Conservation (phyloP, 2,329 filamentous ascomycete genomes). For the Akanthomyces muscarius region DNA sequence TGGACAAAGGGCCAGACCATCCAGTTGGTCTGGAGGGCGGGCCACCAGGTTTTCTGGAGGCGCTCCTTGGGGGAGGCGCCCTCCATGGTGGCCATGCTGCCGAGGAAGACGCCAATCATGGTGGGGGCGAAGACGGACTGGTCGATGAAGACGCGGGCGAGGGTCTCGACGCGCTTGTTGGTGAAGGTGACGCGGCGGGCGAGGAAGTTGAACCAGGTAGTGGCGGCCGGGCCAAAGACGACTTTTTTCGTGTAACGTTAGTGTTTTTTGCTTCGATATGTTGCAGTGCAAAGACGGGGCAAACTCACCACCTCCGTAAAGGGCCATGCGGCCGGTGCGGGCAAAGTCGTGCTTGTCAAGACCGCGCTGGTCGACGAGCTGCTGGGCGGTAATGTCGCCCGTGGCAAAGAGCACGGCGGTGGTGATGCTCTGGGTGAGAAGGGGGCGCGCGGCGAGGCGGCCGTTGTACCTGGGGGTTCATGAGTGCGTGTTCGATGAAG, state of each 20-base stretch:
- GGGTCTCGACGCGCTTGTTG: constrained; percentile 64
- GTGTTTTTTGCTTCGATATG: not conserved
- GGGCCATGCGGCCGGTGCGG: constrained; percentile 72
- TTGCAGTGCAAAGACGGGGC: too few species aligned
- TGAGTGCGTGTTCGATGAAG: not conserved
- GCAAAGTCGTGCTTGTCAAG: constrained; percentile 68
- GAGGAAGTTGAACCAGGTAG: constrained; percentile 81
- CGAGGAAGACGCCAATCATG: constrained; percentile 77
- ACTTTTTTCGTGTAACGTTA: constrained; percentile 37
- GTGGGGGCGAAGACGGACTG: constrained; percentile 80
- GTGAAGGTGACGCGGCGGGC: constrained; percentile 62
- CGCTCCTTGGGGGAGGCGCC: constrained; percentile 60
- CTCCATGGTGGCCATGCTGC: constrained; percentile 79
- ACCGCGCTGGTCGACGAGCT: constrained; percentile 79
- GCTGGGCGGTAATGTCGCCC: constrained; percentile 87
- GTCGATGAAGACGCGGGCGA: constrained; percentile 74
- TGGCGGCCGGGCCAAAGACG: constrained; percentile 83
- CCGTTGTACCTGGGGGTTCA: constrained; percentile 69
- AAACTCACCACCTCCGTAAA: constrained; percentile 68
- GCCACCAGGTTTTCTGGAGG: constrained; percentile 64
- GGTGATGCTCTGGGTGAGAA: constrained; percentile 87
- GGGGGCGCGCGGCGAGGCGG: constrained; percentile 72
- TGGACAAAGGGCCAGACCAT: constrained; percentile 86
- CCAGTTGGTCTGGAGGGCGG: constrained; percentile 77
- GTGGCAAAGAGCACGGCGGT: constrained; percentile 90